Base-by-base conservation (phyloP, 2,329 filamentous ascomycete species). In the Cladosporium sp. region DNA sequence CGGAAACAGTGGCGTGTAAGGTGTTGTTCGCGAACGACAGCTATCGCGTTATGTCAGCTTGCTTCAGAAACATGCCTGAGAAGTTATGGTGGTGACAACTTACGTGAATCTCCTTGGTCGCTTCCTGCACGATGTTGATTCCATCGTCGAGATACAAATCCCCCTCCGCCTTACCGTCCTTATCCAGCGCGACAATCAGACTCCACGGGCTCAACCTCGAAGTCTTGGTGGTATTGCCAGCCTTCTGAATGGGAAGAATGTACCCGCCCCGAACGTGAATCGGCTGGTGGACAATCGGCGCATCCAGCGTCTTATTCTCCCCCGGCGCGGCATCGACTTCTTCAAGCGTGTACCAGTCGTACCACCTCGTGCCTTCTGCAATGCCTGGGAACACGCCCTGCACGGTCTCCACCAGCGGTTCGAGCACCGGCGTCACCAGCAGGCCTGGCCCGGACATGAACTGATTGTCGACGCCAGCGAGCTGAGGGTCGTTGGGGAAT, bases 81-180 rank as follows among this genome's bases (percentile, higher is more conserved):
- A 11, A n/a, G 15, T 15, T n/a, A n/a, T n/a, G n/a, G 11, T n/a
- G 13, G 32, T n/a, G 9, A 17, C 19, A 11, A 50, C 54, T 43
- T 39, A 56, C 55, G 27, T 49, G 34, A 13, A 63, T 43, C 36
- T 55, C 55, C 54, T 60, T 62, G 3, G 61, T 62, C 3, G 56
- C 56, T n/a, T 56, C 57, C 42, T 56, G 61, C 11, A 53, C 52
- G 1, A 63, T 47, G 34, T 47, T 55, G n/a, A 58, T 54, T 6
- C 61, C 61, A 29, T 64, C 60, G 40, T 64, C 61, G 2, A 64
- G 52, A 30, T 59, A 64, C 27, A 64, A 41, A 18, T 54, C 50
- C 7, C 58, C 58, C 8, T 47, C 43, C 0, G 58, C 60, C 22
- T 49, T 34, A 1, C 56, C 58, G 24, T 60, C 43, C 48, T 55